Evolutionary conservation across 805 yeast species (phyloP).

Genomic region (Grigorovia humatica): DNA sequence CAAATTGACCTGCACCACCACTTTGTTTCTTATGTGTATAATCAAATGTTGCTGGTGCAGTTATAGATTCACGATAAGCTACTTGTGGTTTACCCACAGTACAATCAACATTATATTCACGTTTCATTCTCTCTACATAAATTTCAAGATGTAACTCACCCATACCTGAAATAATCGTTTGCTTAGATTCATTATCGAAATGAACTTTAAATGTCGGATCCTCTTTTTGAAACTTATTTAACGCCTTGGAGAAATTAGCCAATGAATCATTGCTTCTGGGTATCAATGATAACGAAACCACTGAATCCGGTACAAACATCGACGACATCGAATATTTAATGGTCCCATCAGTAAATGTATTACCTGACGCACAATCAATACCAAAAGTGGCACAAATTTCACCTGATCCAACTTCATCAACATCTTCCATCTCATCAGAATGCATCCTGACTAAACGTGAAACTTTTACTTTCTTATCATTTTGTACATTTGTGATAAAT

Average conservation of each 20-base stretch:
- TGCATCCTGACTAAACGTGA: conserved; percentile 96
- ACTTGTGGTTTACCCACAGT: conserved; percentile 96
- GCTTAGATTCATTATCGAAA: conserved; percentile 86
- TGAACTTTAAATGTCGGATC: conserved; percentile 96
- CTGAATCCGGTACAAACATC: conserved; percentile 98
- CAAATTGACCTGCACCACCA: conserved; percentile 99
- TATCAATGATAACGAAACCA: conserved; percentile 79
- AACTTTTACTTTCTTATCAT: conserved; percentile 88
- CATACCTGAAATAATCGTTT: conserved; percentile 87
- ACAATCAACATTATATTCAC: conserved; percentile 95
- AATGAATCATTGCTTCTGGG: conserved; percentile 76
- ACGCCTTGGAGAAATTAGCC: conserved; percentile 88
- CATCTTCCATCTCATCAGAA: conserved; percentile 98
- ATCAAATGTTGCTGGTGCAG: conserved; percentile 66
- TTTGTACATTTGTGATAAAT: conserved; percentile 77
- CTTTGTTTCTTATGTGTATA: conserved; percentile 95
- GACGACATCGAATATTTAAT: conserved; percentile 85
- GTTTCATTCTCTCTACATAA: conserved; percentile 94
- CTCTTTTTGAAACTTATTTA: conserved; percentile 95
- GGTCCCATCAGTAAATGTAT: conserved; percentile 83
- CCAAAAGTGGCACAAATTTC: conserved; percentile 99
- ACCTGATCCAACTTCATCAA: conserved; percentile 90
- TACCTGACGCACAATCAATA: conserved; percentile 98
- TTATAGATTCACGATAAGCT: conserved; percentile 89
- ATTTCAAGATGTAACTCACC: conserved; percentile 96